Percentiles rank a stretch among this genome's conserved stretches.
These are phyloP conservation scores for Aspergillus diversus DNA, from an alignment of 495 filamentous ascomycete genomes.

Conservation along the genomic window DNA sequence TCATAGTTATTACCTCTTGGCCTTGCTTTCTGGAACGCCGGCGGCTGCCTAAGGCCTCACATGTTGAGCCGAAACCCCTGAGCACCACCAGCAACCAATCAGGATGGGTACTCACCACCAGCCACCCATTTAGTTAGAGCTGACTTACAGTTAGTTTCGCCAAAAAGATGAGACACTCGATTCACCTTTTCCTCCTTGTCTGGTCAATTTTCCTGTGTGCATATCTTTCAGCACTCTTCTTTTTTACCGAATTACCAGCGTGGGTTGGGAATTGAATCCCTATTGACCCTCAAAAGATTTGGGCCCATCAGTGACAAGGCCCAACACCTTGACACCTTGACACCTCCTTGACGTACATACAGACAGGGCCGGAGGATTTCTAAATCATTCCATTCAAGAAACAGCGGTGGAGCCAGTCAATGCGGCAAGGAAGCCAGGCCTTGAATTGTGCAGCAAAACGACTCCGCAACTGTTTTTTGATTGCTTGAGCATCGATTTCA, in stretches of 20 bases:
- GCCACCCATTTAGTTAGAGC: conserved; percentile 25
- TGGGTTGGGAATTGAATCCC: conserved; percentile 6
- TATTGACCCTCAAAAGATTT: not conserved
- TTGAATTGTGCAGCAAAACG: conserved; percentile 35
- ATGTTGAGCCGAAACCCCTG: conserved; percentile 16
- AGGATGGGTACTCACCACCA: conserved; percentile 11
- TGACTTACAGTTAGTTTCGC: conserved; percentile 7
- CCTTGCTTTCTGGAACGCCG: not conserved
- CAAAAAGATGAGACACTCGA: conserved; percentile 3
- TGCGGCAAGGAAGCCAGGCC: conserved; percentile 37
- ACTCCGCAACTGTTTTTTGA: conserved; percentile 29
- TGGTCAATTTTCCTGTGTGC: conserved; percentile 6
- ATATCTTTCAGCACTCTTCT: conserved; percentile 1
- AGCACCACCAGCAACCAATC: conserved; percentile 19
- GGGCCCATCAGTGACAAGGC: not conserved
- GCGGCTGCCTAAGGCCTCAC: conserved; percentile 13
- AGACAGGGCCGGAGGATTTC: conserved; percentile 2
- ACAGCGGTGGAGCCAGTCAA: conserved; percentile 32
- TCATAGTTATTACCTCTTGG: not conserved
- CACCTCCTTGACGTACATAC: not conserved
- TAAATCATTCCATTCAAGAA: conserved; percentile 12
- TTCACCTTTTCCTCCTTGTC: conserved; percentile 1
- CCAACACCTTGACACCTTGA: too few species aligned
- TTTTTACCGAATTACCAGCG: not conserved
- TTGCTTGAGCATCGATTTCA: conserved; percentile 19